A percentile compares a stretch with the other conserved stretches of the same genome.
These are phyloP conservation scores for Apiospora saccharicola DNA, from an alignment of 2,329 filamentous ascomycete species.

Conservation along the genomic window DNA sequence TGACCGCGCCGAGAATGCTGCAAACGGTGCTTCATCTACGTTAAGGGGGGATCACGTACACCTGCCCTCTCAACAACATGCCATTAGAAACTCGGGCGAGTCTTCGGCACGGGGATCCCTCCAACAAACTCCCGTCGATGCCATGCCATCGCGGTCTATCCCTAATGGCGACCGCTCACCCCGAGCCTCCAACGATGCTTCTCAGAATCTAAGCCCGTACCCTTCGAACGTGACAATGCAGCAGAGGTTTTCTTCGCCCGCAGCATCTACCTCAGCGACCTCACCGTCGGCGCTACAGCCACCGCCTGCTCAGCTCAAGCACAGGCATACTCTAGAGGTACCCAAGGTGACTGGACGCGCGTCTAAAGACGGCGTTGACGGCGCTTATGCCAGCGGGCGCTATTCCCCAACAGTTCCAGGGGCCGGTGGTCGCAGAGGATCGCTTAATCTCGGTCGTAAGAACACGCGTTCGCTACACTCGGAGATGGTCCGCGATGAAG, in stretches of 20 bases:
- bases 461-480: slow-evolving; percentile 87
- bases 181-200: slow-evolving; percentile 27
- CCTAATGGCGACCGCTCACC: slow-evolving; percentile 39
- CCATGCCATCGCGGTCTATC: slow-evolving; percentile 40
- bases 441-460: slow-evolving; percentile 81
- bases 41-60: too few species aligned
- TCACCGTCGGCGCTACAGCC: slow-evolving; percentile 56
- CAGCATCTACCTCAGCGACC: slow-evolving; percentile 44
- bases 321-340: slow-evolving; percentile 89
- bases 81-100: slow-evolving; percentile 44
- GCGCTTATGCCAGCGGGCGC: slow-evolving; percentile 74
- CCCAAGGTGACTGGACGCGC: slow-evolving; percentile 73
- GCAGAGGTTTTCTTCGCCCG: slow-evolving; percentile 39
- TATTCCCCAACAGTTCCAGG: slow-evolving; percentile 74
- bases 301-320: slow-evolving; percentile 69
- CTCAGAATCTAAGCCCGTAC: slow-evolving; percentile 10
- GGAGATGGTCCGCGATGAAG: slow-evolving; percentile 83
- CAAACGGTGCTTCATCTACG: not conserved
- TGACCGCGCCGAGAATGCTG: not conserved
- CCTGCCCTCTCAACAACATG: slow-evolving; percentile 26
- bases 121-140: slow-evolving; percentile 43
- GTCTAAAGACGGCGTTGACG: slow-evolving; percentile 77
- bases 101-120: slow-evolving; percentile 43
- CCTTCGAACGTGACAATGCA: not conserved
- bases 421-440: slow-evolving; percentile 72